A percentile compares a stretch with the other conserved stretches of the same genome.
phyloP scores from a whole-genome alignment of 495 filamentous ascomycete species.

The Extremus antarcticus region DNA sequence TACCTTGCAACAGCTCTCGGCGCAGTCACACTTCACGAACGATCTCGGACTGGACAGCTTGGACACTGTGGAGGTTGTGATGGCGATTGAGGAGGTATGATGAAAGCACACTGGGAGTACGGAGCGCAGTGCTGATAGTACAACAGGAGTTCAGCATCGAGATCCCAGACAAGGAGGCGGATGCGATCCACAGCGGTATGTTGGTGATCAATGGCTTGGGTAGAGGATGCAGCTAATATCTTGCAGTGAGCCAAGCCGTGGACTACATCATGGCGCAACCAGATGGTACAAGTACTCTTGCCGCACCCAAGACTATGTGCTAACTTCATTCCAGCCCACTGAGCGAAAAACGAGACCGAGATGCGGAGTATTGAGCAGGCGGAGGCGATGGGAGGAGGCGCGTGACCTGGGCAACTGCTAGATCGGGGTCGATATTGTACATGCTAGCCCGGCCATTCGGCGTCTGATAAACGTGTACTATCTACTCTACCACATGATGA shows the following conservation, averaged over 20 bases:
- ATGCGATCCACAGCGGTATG: conserved; percentile 92
- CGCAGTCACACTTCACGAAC: conserved; percentile 79
- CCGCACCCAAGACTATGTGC: not conserved
- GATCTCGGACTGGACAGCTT: conserved; percentile 93
- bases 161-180: conserved; percentile 98
- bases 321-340: conserved; percentile 28
- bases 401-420: not conserved
- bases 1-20: conserved; percentile 58
- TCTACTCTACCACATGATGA: conserved; percentile 9
- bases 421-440: conserved; percentile 7
- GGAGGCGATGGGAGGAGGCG: not conserved
- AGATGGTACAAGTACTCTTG: conserved; percentile 46
- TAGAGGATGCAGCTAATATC: conserved; percentile 14
- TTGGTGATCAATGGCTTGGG: conserved; percentile 14
- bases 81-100: conserved; percentile 98
- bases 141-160: conserved; percentile 97
- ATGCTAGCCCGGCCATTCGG: conserved; percentile 3
- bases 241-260: conserved; percentile 83
- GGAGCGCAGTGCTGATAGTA: conserved; percentile 26
- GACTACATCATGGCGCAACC: conserved; percentile 92
- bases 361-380: not conserved
- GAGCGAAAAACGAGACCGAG: not conserved
- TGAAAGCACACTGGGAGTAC: not conserved
- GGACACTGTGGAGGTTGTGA: conserved; percentile 97
- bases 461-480: conserved; percentile 17